These are phyloP conservation scores for Stagonosporopsis cucurbitacearum DNA, from an alignment of 2,329 filamentous ascomycete genomes.

Conservation along the genomic window DNA sequence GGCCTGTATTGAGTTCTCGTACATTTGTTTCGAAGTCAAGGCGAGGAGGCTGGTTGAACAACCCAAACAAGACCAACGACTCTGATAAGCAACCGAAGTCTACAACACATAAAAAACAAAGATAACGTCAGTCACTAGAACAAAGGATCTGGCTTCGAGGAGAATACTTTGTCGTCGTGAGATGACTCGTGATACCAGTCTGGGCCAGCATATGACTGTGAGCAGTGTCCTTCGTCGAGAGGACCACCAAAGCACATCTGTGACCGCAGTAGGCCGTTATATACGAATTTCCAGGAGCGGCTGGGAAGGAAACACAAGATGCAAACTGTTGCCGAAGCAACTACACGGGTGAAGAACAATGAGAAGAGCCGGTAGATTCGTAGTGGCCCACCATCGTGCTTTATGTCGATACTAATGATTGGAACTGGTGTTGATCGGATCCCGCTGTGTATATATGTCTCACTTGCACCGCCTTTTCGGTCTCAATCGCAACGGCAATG, in stretches of 20 bases:
- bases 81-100: background rate
- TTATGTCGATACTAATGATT: background rate
- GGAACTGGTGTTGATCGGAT: background rate
- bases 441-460: background rate
- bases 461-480: background rate
- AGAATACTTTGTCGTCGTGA: background rate
- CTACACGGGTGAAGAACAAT: background rate
- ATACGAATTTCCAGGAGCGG: background rate
- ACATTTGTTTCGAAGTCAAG: too few relatives aligned
- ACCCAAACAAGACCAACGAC: background rate
- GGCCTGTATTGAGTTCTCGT: too few relatives aligned
- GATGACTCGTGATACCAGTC: background rate
- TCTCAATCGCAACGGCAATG: background rate
- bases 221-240: background rate
- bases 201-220: background rate
- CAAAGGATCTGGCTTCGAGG: background rate
- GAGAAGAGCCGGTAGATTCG: background rate
- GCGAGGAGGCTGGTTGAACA: background rate
- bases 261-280: background rate
- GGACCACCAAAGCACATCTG: background rate
- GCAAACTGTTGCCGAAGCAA: background rate
- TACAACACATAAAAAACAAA: background rate
- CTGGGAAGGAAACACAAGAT: too few relatives aligned
- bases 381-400: too few relatives aligned
- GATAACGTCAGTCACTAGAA: background rate